Conservation (phyloP, 345 rosid species). For the Eucalyptus sp. region DNA sequence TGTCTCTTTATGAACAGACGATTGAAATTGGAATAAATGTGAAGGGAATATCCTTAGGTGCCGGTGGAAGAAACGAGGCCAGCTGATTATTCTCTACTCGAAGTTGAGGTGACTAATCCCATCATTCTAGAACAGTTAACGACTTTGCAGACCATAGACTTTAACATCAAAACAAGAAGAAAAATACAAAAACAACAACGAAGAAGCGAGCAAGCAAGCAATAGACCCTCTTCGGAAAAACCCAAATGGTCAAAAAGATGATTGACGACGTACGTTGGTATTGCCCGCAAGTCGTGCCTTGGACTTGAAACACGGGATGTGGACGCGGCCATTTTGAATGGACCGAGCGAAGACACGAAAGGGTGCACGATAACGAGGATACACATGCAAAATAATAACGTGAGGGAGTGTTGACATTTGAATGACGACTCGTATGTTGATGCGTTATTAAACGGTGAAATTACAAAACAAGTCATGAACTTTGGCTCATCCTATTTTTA, state of each 20-base stretch:
- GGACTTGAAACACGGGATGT: background rate
- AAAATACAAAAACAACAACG: background rate
- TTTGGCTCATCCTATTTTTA: background rate
- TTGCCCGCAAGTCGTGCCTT: background rate
- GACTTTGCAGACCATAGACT: background rate
- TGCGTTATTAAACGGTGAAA: background rate
- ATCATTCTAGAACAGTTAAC: background rate
- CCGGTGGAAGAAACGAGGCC: background rate
- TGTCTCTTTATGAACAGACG: background rate
- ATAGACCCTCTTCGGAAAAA: background rate
- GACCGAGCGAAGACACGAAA: background rate
- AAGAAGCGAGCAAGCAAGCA: too few relatives aligned
- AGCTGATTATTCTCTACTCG: background rate
- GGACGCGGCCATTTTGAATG: background rate
- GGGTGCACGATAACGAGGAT: background rate
- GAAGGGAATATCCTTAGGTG: background rate
- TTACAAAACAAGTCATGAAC: too few relatives aligned
- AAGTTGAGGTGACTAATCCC: background rate
- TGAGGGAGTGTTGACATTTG: background rate
- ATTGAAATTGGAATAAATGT: background rate
- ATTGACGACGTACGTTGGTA: background rate
- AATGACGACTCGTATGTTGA: background rate
- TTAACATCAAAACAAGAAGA: background rate
- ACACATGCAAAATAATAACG: background rate
- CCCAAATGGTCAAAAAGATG: background rate